phyloP scores from a whole-genome alignment of 345 rosid species.

The Lumnitzera littorea region DNA sequence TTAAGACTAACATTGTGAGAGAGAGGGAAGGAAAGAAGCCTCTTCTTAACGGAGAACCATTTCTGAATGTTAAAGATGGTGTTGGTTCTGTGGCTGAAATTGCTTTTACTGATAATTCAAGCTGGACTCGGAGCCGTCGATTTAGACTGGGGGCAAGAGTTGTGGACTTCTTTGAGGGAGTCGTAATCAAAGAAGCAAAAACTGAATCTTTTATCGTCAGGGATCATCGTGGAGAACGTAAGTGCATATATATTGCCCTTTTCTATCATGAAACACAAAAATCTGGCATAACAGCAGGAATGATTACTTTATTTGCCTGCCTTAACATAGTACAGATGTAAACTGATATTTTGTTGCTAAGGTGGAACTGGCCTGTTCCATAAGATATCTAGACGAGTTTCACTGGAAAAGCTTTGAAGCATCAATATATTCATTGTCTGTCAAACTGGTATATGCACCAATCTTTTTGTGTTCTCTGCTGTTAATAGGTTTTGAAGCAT shows the following conservation, averaged over 20 bases:
- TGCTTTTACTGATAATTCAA: conserved; percentile 95
- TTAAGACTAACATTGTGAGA: conserved; percentile 78
- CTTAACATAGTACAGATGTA: background rate
- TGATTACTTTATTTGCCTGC: background rate
- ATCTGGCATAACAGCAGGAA: background rate
- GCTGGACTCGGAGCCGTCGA: conserved; percentile 99
- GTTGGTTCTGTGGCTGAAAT: conserved; percentile 56
- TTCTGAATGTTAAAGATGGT: conserved; percentile 65
- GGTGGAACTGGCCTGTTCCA: too few relatives aligned
- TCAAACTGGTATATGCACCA: too few relatives aligned
- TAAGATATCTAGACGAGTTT: too few relatives aligned
- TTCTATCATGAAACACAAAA: background rate
- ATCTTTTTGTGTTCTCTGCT: too few relatives aligned
- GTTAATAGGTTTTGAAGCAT: too few relatives aligned
- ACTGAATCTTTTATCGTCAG: conserved; percentile 91
- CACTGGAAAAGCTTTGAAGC: too few relatives aligned
- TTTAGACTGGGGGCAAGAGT: conserved; percentile 86
- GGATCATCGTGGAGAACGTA: conserved; percentile 99
- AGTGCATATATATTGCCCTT: conserved; percentile 24
- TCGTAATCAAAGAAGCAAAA: conserved; percentile 61
- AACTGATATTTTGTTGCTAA: too few relatives aligned
- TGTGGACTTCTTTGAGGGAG: conserved; percentile 56
- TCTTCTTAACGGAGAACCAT: conserved; percentile 72
- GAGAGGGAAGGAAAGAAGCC: conserved; percentile 97
- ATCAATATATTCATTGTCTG: too few relatives aligned